Evolutionary conservation across 2,329 filamentous ascomycete genomes (phyloP).

Genomic region (Microdochium trichocladiopsis): DNA sequence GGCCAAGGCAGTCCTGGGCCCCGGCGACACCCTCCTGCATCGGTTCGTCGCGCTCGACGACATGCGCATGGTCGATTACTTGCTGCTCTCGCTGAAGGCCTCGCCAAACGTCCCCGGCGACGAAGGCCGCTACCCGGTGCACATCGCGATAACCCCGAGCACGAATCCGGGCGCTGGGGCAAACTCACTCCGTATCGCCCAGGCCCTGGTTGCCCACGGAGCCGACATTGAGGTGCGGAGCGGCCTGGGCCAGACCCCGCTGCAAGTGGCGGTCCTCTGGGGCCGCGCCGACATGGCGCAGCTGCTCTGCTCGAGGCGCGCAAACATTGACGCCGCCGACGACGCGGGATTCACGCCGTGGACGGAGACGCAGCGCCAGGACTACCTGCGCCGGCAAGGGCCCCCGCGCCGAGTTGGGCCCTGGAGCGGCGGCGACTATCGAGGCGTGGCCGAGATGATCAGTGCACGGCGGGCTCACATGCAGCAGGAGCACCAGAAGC

Average conservation of each 20-base stretch:
- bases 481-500: background rate
- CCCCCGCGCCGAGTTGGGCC: background rate
- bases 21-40: slow-evolving; percentile 2
- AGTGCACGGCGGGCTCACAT: background rate
- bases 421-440: background rate
- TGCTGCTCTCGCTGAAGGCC: slow-evolving; percentile 2
- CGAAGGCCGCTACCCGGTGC: slow-evolving; percentile 2
- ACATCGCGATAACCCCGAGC: slow-evolving; percentile 1
- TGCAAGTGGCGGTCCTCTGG: slow-evolving; percentile 9
- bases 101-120: slow-evolving; percentile 1
- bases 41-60: slow-evolving; percentile 1
- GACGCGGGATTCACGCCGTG: slow-evolving; percentile 1
- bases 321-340: slow-evolving; percentile 3
- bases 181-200: slow-evolving; percentile 1
- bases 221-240: slow-evolving; percentile 6
- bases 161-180: slow-evolving; percentile 1
- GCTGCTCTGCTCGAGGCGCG: slow-evolving; percentile 3
- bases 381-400: slow-evolving; percentile 1
- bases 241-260: slow-evolving; percentile 6
- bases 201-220: slow-evolving; percentile 3
- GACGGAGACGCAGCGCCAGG: slow-evolving; percentile 3
- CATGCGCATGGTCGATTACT: slow-evolving; percentile 3
- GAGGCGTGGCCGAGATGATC: background rate
- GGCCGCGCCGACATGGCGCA: slow-evolving; percentile 5
- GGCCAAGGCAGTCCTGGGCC: background rate